Evolutionary conservation across 2,329 filamentous ascomycete genomes (phyloP).

Genomic region (Simplicillium sp.): DNA sequence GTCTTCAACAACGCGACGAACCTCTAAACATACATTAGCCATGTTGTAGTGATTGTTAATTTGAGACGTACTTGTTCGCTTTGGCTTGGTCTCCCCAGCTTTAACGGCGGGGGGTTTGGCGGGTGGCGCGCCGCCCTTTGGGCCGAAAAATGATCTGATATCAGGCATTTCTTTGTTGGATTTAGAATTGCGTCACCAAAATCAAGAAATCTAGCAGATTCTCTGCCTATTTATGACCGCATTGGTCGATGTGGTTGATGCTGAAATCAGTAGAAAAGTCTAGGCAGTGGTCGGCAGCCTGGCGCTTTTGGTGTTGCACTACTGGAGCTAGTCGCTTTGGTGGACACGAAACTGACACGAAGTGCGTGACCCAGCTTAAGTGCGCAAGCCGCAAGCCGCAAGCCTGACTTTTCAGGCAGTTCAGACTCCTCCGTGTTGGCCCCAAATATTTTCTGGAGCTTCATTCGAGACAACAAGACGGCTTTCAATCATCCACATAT

Average conservation of each 20-base stretch:
- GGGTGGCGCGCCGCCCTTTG: conserved; percentile 54
- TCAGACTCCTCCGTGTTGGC: conserved; percentile 3
- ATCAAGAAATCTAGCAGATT: too few species aligned
- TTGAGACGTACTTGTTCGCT: conserved; percentile 32
- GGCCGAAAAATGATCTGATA: conserved; percentile 84
- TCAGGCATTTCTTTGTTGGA: conserved; percentile 59
- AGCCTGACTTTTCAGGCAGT: conserved; percentile 16
- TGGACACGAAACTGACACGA: conserved; percentile 37
- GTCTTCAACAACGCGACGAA: conserved; percentile 67
- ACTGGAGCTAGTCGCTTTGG: conserved; percentile 11
- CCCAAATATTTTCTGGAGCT: conserved; percentile 24
- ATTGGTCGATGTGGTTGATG: conserved; percentile 5
- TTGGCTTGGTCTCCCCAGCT: conserved; percentile 32
- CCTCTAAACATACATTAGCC: conserved; percentile 8
- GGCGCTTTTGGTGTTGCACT: background rate
- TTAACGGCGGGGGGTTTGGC: conserved; percentile 38
- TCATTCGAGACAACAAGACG: conserved; percentile 12
- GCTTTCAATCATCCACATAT: conserved; percentile 13
- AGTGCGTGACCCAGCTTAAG: conserved; percentile 28
- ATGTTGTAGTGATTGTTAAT: background rate
- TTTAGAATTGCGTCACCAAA: background rate
- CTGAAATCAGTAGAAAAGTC: conserved; percentile 8
- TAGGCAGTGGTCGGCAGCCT: conserved; percentile 7
- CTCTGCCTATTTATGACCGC: conserved; percentile 9
- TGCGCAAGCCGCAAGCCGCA: conserved; percentile 7